Conservation (phyloP, 2,329 filamentous ascomycete species). For the Xylaria polymorpha region DNA sequence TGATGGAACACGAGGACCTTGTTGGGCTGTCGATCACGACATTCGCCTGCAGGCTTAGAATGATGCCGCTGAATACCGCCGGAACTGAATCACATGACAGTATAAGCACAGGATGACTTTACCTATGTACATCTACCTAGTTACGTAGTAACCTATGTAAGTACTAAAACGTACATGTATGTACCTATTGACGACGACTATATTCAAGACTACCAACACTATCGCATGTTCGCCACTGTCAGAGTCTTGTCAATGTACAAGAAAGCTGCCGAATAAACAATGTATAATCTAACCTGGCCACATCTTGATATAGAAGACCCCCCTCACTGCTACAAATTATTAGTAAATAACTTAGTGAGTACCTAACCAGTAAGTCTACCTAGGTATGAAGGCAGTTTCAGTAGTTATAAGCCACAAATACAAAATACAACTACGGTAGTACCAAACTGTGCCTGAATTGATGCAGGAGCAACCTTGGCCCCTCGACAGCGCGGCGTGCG, state of each 20-base stretch:
- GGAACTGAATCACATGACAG: slow-evolving; percentile 10
- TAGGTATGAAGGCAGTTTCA: too few relatives aligned
- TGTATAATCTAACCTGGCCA: not conserved
- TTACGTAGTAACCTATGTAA: not conserved
- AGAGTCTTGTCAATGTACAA: not conserved
- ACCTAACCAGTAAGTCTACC: not conserved
- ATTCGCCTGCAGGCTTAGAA: not conserved
- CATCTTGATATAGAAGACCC: not conserved
- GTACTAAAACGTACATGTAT: not conserved
- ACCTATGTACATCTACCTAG: not conserved
- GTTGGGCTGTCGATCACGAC: slow-evolving; percentile 16
- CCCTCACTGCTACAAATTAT: too few relatives aligned
- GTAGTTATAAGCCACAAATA: not conserved
- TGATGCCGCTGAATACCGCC: not conserved
- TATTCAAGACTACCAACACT: not conserved
- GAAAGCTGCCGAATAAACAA: not conserved
- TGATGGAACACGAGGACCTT: slow-evolving; percentile 20
- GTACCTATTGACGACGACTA: too few relatives aligned
- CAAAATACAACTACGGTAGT: not conserved
- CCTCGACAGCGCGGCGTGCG: not conserved
- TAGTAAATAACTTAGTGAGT: not conserved
- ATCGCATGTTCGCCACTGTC: not conserved
- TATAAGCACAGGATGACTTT: not conserved
- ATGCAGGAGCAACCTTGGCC: not conserved
- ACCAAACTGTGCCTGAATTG: not conserved